Evolutionary conservation across 1,284 basidiomycete species (phyloP).

Genomic region (Phellinidium pouzarii): DNA sequence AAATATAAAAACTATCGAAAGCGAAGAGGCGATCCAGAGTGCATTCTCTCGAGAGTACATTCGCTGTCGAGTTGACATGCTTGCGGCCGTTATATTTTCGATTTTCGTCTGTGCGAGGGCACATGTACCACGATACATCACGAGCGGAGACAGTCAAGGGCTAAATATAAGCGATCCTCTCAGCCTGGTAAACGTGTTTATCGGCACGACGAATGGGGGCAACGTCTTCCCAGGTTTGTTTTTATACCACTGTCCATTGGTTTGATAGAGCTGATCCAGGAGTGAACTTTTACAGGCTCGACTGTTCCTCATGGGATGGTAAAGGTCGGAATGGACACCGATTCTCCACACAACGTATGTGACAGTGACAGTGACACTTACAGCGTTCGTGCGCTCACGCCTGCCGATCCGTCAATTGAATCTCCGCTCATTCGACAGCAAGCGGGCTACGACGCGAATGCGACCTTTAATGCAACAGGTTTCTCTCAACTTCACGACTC

Average conservation of each 20-base stretch:
- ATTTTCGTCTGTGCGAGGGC: background rate
- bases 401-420: background rate
- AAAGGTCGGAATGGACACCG: slow-evolving; percentile 22
- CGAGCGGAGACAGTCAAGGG: background rate
- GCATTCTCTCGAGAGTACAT: background rate
- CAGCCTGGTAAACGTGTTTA: slow-evolving; percentile 19
- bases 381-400: background rate
- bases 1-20: background rate
- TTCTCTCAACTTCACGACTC: slow-evolving; percentile 23
- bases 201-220: slow-evolving; percentile 20
- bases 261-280: background rate
- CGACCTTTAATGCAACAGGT: slow-evolving; percentile 21
- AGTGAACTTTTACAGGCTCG: slow-evolving; percentile 8
- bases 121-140: background rate
- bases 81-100: background rate
- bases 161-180: slow-evolving; percentile 8
- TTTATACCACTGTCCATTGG: slow-evolving; percentile 1
- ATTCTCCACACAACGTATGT: slow-evolving; percentile 18
- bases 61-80: background rate
- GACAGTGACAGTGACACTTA: no score
- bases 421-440: slow-evolving; percentile 15
- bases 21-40: background rate
- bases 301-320: slow-evolving; percentile 21
- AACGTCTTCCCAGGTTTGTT: slow-evolving; percentile 21
- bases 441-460: slow-evolving; percentile 21